Percentiles rank a stretch among this genome's conserved stretches.
These are phyloP conservation scores for Erysimum cheiranthoides DNA, from an alignment of 345 rosid species.

Conservation along the genomic window DNA sequence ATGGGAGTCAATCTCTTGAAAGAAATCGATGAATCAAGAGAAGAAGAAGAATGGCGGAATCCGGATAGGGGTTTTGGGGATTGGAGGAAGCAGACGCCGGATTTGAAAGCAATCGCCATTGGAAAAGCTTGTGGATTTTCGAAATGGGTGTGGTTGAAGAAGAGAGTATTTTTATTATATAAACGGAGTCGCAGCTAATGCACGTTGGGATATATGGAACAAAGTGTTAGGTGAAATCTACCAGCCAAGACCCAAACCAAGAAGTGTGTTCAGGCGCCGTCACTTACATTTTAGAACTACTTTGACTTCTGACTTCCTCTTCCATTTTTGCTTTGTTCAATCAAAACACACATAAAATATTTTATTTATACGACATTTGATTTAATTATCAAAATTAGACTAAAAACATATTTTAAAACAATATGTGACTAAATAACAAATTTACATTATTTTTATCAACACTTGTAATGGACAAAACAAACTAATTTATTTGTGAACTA, in stretches of 20 bases:
- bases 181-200: slow-evolving; percentile 2
- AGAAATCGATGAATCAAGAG: slow-evolving; percentile 47
- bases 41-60: slow-evolving; percentile 37
- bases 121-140: background rate
- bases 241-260: too few relatives aligned
- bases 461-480: too few relatives aligned
- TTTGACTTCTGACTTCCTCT: slow-evolving; percentile 33
- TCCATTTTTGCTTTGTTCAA: background rate
- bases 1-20: slow-evolving; percentile 58
- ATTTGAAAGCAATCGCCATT: slow-evolving; percentile 47
- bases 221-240: slow-evolving; percentile 42
- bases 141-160: slow-evolving; percentile 12
- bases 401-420: background rate
- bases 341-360: background rate
- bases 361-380: background rate
- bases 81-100: slow-evolving; percentile 38
- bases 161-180: slow-evolving; percentile 4
- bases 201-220: slow-evolving; percentile 38
- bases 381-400: background rate
- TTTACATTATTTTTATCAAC: too few relatives aligned
- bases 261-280: slow-evolving; percentile 10
- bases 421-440: too few relatives aligned
- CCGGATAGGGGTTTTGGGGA: slow-evolving; percentile 46
- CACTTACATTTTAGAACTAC: slow-evolving; percentile 1
- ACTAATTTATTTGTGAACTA: too few relatives aligned